phyloP scores from a whole-genome alignment of 257 asterid species.

The Ophiorrhiza pumila region DNA sequence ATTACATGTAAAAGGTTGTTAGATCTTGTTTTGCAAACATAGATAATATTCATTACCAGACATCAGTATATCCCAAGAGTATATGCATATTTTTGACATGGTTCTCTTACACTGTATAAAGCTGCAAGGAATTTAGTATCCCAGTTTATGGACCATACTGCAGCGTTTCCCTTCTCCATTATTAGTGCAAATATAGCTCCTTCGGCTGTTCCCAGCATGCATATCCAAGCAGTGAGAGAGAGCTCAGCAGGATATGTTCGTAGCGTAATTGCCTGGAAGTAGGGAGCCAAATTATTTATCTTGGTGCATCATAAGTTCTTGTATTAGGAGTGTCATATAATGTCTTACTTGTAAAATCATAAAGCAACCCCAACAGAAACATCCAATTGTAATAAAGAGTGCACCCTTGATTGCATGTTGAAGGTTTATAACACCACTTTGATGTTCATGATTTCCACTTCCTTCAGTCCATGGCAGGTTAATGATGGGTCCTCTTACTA shows the following conservation, averaged over 20 bases:
- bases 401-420: constrained; percentile 80
- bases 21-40: not conserved
- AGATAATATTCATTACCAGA: too few species aligned
- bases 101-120: constrained; percentile 65
- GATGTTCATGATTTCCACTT: constrained; percentile 22
- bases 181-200: constrained; percentile 62
- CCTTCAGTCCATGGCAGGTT: constrained; percentile 66
- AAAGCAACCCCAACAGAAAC: constrained; percentile 88
- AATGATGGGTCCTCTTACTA: constrained; percentile 64
- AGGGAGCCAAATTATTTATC: constrained; percentile 4
- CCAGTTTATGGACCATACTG: constrained; percentile 82
- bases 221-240: constrained; percentile 91
- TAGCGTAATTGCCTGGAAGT: constrained; percentile 64
- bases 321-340: not conserved
- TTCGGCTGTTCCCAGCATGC: constrained; percentile 72
- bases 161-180: constrained; percentile 61
- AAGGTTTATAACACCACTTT: constrained; percentile 35
- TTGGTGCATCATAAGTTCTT: not conserved
- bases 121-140: constrained; percentile 74
- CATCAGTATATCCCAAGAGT: not conserved
- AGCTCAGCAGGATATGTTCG: constrained; percentile 70
- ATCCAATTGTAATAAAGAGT: constrained; percentile 67
- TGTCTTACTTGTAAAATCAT: constrained; percentile 77
- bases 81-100: not conserved
- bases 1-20: not conserved